Base-by-base conservation (phyloP, 495 filamentous ascomycete species). In the Daldinia decipiens region DNA sequence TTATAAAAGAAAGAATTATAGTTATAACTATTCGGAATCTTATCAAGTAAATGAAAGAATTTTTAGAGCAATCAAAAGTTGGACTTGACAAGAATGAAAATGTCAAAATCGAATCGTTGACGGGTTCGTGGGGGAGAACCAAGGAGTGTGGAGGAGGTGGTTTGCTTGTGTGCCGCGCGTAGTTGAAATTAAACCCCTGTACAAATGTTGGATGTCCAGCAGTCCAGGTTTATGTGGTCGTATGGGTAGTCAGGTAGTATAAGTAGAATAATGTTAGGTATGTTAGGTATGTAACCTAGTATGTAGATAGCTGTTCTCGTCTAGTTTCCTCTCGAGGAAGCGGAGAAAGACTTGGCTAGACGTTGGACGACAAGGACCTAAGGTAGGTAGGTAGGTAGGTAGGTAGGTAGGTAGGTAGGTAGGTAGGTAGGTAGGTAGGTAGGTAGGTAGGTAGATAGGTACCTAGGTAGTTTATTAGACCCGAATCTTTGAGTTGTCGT, bases 161-260 rank as follows among this genome's bases (percentile, higher is more conserved):
- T 67, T 68, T 68, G 65, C 56, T 72, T 68, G 39, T 56, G 68
- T 72, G 69, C 65, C 70, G 70, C 70, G 70, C 56, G 65, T 68
- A 62, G 64, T 59, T 51, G 59, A 59, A 64, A 64, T 54, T 38
- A 32, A 58, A 45, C 57, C 57, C 62, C 59, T 66, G 63, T 50
- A 58, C 36, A 51, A 59, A 45, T 31, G 51, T 57, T 65, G 34
- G 56, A 64, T 70, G 55, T 45, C 61, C 68, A 70, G 67, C 55
- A 64, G 50, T 24, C 50, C 50, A 53, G 50, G 19, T 34, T 34
- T 34, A 11, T 34, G 32, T 34, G 32, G 9, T 34, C 9, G 32
- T 34, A 34, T 11, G n/a, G n/a, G 43, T 47, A 47, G 59, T 34
- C 26, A 27, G 26, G 26, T 27, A 27, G 26, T 27, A 27, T 27